Base-by-base conservation (phyloP, 2,329 filamentous ascomycete species). In the Chalara sp. region DNA sequence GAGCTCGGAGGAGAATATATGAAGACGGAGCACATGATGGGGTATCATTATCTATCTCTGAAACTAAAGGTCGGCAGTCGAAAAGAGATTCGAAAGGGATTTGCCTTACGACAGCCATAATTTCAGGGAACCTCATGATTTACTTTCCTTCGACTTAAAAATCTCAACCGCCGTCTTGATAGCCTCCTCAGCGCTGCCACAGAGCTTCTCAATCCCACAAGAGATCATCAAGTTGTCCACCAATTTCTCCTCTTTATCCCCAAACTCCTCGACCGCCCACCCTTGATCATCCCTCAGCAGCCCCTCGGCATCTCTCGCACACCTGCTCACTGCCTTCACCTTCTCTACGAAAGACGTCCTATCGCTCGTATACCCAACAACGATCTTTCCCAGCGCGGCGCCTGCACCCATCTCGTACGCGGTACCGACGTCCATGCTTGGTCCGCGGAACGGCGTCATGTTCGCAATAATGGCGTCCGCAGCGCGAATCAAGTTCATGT, bases 181-280 rank as follows among this genome's bases (percentile, higher is more conserved):
- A 6, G 52, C 58, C 44, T 61, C 58, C 37, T 61, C 57, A 13
- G 56, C 57, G 4, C 53, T 51, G 10, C 8, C n/a, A 47, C 56
- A 59, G n/a, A 59, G 32, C 32, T 42, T 51, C 32, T 58, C 53
- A 31, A 58, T 43, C 6, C 56, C 58, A 51, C 57, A 58, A 29
- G 49, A 40, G 37, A 61, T 53, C 59, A 61, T 61, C 46, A 61
- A 45, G 47, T 61, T 61, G 50, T 66, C 68, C 44, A 51, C 52
- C 46, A 43, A 68, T 2, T 56, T 69, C 10, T 70, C 70, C 53
- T 72, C 68, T 12, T 68, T 66, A 5, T 69, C 71, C 54, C 73
- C 71, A 10, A 77, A 67, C 49, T 72, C 69, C 51, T 73, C 70
- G 4, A 76, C 72, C n/a, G 52, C 47, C 57, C 56, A 56, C 7